phyloP scores from a whole-genome alignment of 805 yeast species.

The Jamesozyma spencerorum region DNA sequence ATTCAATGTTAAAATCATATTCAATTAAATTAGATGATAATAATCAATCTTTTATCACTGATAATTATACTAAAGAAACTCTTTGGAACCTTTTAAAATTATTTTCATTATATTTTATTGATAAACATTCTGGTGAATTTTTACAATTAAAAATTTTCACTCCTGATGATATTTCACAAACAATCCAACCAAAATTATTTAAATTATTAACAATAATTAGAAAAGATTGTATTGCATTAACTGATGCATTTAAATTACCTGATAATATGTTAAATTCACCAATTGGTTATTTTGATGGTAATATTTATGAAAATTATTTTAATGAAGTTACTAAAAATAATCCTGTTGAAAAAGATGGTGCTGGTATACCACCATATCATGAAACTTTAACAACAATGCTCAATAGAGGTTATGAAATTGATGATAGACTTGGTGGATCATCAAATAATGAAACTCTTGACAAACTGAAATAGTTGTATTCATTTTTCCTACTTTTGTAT shows the following conservation, averaged over 20 bases:
- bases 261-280: slow-evolving; percentile 78
- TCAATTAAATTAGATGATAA: slow-evolving; percentile 16
- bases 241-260: slow-evolving; percentile 74
- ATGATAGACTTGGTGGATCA: slow-evolving; percentile 31
- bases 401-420: slow-evolving; percentile 29
- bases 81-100: slow-evolving; percentile 49
- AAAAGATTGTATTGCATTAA: slow-evolving; percentile 62
- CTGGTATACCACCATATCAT: slow-evolving; percentile 40
- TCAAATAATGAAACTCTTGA: slow-evolving; percentile 24
- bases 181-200: slow-evolving; percentile 37
- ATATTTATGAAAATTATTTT: slow-evolving; percentile 73
- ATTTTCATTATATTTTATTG: slow-evolving; percentile 59
- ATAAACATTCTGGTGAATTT: slow-evolving; percentile 62
- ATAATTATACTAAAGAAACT: slow-evolving; percentile 34
- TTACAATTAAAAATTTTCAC: slow-evolving; percentile 52
- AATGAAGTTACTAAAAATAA: slow-evolving; percentile 46
- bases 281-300: slow-evolving; percentile 72
- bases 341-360: slow-evolving; percentile 42
- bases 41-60: slow-evolving; percentile 20
- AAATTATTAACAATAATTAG: slow-evolving; percentile 44
- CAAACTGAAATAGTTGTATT: slow-evolving; percentile 20
- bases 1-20: slow-evolving; percentile 30
- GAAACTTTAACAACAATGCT: slow-evolving; percentile 32
- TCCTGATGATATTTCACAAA: slow-evolving; percentile 37
- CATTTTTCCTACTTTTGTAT: background rate